Percentiles rank a stretch among this genome's conserved stretches.
Evolutionary conservation across 352 stramenopile species (phyloP).

Genomic region (Globisporangium carolinianum): DNA sequence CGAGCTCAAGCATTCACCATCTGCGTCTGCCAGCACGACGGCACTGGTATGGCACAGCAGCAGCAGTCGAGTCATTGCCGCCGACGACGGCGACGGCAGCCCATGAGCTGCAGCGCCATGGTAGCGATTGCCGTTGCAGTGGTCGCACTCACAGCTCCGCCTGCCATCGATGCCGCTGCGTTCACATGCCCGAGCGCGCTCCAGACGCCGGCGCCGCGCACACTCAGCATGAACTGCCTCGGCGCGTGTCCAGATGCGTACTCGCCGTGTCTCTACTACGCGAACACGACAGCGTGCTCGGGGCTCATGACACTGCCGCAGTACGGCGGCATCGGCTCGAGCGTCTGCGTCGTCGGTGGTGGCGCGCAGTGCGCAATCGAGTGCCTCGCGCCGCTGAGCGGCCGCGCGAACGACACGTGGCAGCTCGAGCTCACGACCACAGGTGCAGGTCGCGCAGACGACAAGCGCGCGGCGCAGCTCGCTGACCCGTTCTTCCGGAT

Average conservation of each 20-base stretch:
- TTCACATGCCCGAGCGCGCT: slow-evolving; percentile 9
- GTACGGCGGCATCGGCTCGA: slow-evolving; percentile 1
- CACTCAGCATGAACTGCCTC: slow-evolving; percentile 21
- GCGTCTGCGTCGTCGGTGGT: slow-evolving; percentile 9
- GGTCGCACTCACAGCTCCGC: neutral
- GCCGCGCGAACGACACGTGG: slow-evolving; percentile 15
- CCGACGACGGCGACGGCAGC: neutral
- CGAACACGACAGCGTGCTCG: slow-evolving; percentile 8
- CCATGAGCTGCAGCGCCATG: neutral
- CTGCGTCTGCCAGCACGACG: neutral
- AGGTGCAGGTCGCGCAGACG: slow-evolving; percentile 19
- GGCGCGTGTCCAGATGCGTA: slow-evolving; percentile 11
- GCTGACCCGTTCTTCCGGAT: slow-evolving; percentile 20
- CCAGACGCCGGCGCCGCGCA: slow-evolving; percentile 5
- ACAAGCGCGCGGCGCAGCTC: slow-evolving; percentile 11
- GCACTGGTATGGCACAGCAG: neutral
- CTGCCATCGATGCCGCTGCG: neutral
- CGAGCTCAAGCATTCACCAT: no score
- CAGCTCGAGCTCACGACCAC: slow-evolving; percentile 25
- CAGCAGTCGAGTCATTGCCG: neutral
- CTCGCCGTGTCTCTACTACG: slow-evolving; percentile 19
- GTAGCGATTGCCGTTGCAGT: no score
- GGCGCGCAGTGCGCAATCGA: slow-evolving; percentile 24
- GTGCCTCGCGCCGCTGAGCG: slow-evolving; percentile 30
- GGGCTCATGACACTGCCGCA: slow-evolving; percentile 3